Conservation (phyloP, 2,329 filamentous ascomycete genomes). For the Trichothecium sympodiale region DNA sequence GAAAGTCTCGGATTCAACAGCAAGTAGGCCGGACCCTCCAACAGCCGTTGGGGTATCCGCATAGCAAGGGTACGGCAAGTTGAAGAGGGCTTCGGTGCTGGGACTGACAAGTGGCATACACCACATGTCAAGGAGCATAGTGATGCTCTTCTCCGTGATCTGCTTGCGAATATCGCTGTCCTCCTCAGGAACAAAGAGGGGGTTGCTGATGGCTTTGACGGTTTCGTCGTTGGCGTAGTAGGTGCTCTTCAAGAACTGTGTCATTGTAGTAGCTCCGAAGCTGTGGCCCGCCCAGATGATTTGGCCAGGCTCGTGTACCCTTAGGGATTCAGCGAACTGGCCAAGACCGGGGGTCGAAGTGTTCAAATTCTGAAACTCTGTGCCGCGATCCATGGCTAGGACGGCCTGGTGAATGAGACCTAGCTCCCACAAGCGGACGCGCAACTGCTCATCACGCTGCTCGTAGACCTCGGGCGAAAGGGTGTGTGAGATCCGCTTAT, state of each 20-base stretch:
- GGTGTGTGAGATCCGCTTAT: slow-evolving; percentile 47
- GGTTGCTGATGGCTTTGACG: slow-evolving; percentile 34
- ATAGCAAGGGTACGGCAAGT: slow-evolving; percentile 65
- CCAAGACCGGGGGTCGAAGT: slow-evolving; percentile 35
- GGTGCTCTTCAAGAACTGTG: slow-evolving; percentile 70
- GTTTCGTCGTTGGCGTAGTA: slow-evolving; percentile 50
- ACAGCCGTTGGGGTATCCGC: slow-evolving; percentile 35
- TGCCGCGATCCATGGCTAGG: slow-evolving; percentile 50
- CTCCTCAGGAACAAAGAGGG: slow-evolving; percentile 49
- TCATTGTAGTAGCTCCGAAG: slow-evolving; percentile 64
- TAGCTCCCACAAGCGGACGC: slow-evolving; percentile 69
- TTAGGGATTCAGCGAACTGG: slow-evolving; percentile 49
- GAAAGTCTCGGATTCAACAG: slow-evolving; percentile 67
- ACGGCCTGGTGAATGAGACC: slow-evolving; percentile 60
- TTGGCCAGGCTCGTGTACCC: slow-evolving; percentile 59
- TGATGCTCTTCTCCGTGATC: slow-evolving; percentile 54
- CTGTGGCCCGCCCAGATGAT: slow-evolving; percentile 72
- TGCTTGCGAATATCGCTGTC: slow-evolving; percentile 49
- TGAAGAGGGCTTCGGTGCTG: slow-evolving; percentile 51
- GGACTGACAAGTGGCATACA: slow-evolving; percentile 59
- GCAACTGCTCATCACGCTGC: slow-evolving; percentile 58
- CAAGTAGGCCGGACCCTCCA: slow-evolving; percentile 50
- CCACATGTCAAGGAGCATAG: slow-evolving; percentile 73
- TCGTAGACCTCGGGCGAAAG: slow-evolving; percentile 54
- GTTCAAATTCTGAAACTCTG: slow-evolving; percentile 40